Evolutionary conservation across 805 yeast species (phyloP).

Genomic region (Jamesozyma piceae): DNA sequence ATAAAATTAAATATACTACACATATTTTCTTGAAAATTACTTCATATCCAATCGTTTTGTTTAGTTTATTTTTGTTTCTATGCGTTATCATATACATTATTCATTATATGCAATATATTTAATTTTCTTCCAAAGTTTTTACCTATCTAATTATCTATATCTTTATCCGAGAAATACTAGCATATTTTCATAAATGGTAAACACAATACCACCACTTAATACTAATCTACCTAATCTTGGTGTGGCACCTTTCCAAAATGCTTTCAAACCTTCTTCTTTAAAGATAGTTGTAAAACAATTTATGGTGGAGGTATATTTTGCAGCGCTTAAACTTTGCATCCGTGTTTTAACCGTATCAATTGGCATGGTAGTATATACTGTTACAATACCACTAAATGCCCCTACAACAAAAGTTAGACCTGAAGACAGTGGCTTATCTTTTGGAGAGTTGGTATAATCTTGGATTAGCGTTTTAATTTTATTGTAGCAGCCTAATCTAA

Average conservation of each 20-base stretch:
- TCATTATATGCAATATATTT: no score
- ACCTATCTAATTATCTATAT: no score
- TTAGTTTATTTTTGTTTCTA: no score
- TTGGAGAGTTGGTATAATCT: constrained; percentile 53
- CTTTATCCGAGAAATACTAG: neutral
- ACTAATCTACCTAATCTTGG: constrained; percentile 89
- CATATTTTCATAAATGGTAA: constrained; percentile 82
- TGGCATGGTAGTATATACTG: constrained; percentile 92
- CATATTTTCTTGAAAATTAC: no score
- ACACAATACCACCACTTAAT: constrained; percentile 93
- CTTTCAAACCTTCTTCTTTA: constrained; percentile 77
- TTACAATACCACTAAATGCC: constrained; percentile 78
- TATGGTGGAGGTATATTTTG: constrained; percentile 60
- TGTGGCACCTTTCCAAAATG: constrained; percentile 98
- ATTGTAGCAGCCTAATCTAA: constrained; percentile 86
- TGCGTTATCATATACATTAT: no score
- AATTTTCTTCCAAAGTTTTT: no score
- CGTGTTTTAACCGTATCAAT: constrained; percentile 92
- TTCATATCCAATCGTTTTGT: no score
- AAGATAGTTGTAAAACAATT: constrained; percentile 76
- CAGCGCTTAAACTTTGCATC: constrained; percentile 88
- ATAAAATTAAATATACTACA: no score
- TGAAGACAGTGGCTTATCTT: constrained; percentile 66
- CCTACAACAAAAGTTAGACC: constrained; percentile 81
- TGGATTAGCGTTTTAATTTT: constrained; percentile 74